Conservation (phyloP, 352 stramenopile species). For the Pythium periplocum region DNA sequence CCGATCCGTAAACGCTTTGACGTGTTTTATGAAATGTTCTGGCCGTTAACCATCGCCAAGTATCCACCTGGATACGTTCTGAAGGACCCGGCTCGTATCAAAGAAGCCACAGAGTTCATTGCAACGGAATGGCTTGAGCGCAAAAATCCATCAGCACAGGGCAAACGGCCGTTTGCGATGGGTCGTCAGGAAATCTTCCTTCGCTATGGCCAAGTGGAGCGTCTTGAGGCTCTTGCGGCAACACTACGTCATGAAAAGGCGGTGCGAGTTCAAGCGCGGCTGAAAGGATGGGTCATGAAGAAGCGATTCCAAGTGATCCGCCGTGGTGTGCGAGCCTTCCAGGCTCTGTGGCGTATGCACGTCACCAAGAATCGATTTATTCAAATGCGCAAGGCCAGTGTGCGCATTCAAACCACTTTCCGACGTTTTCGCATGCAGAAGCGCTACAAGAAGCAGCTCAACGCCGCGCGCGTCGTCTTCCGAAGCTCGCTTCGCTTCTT, state of each 20-base stretch:
- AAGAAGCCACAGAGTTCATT: conserved; percentile 43
- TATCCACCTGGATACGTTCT: conserved; percentile 18
- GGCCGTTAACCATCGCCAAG: conserved; percentile 34
- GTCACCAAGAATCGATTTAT: conserved; percentile 4
- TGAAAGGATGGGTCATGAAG: conserved; percentile 23
- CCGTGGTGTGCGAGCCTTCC: conserved; percentile 27
- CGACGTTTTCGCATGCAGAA: conserved; percentile 25
- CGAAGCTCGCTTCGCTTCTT: conserved; percentile 32
- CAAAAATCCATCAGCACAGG: conserved; percentile 4
- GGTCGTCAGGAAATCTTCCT: conserved; percentile 70
- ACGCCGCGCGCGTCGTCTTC: conserved; percentile 31
- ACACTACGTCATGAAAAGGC: conserved; percentile 38
- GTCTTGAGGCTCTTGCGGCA: conserved; percentile 46
- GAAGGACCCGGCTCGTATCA: conserved; percentile 17
- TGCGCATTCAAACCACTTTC: conserved; percentile 17
- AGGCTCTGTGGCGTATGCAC: conserved; percentile 55
- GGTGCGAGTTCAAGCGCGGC: conserved; percentile 44
- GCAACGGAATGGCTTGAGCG: conserved; percentile 39
- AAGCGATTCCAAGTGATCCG: conserved; percentile 39
- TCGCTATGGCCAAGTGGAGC: conserved; percentile 72
- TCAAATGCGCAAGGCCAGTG: neutral
- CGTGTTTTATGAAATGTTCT: conserved; percentile 72
- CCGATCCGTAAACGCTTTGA: conserved; percentile 79
- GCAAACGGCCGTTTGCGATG: conserved; percentile 50
- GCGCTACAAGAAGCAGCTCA: conserved; percentile 24